Percentiles rank a stretch among this genome's conserved stretches.
Conservation (phyloP, 164 flowering plant genomes). For the Stephania japonica region DNA sequence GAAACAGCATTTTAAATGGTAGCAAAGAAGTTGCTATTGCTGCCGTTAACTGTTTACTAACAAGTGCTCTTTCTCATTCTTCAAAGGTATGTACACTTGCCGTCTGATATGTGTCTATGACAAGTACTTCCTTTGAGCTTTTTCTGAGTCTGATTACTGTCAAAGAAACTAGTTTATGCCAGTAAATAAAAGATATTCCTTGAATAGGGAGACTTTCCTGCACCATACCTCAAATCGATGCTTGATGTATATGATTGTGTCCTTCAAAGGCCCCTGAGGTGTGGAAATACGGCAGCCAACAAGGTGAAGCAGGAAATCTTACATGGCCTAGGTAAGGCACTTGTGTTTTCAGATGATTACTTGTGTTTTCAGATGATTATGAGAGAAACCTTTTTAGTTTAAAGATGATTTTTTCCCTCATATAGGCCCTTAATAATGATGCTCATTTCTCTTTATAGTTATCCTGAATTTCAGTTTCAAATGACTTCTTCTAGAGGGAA, state of each 20-base stretch:
- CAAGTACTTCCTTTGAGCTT: neutral
- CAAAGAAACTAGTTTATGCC: neutral
- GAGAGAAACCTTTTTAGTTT: too few relatives aligned
- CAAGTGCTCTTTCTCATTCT: slow-evolving; percentile 76
- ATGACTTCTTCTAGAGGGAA: too few relatives aligned
- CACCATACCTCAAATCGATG: slow-evolving; percentile 67
- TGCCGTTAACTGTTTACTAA: slow-evolving; percentile 84
- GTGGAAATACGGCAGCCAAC: slow-evolving; percentile 36
- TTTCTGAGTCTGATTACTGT: neutral
- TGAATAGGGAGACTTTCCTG: slow-evolving; percentile 84
- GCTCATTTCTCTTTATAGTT: too few relatives aligned
- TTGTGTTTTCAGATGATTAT: neutral
- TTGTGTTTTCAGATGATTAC: neutral
- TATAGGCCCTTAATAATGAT: too few relatives aligned
- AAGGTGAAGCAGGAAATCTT: slow-evolving; percentile 92
- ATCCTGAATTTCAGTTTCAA: too few relatives aligned
- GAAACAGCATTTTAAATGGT: slow-evolving; percentile 70
- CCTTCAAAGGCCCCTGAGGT: slow-evolving; percentile 47
- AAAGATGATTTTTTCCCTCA: too few relatives aligned
- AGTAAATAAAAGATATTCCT: slow-evolving; percentile 1
- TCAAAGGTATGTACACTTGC: slow-evolving; percentile 46
- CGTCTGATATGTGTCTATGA: neutral
- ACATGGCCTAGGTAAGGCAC: slow-evolving; percentile 71
- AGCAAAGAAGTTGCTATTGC: slow-evolving; percentile 98
- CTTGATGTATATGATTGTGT: slow-evolving; percentile 73